Percentiles rank a stretch among this genome's conserved stretches.
These are phyloP conservation scores for Fraxinus xanthoxyloides DNA, from an alignment of 305 asterid genomes.

Conservation along the genomic window DNA sequence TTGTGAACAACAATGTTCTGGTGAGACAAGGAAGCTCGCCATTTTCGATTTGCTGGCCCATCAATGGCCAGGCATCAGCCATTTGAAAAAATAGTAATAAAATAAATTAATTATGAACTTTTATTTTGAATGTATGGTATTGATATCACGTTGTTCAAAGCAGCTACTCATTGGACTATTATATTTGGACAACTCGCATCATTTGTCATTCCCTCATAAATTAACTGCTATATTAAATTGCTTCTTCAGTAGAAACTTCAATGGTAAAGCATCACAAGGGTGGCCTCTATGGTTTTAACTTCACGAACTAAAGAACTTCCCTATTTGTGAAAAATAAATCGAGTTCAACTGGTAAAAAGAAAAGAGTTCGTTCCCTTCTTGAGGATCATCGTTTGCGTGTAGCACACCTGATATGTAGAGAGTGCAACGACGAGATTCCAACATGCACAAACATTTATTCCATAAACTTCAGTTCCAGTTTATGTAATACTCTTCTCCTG, in stretches of 20 bases:
- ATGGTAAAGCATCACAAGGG: not conserved
- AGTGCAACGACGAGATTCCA: not conserved
- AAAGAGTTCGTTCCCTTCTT: not conserved
- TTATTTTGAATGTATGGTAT: not conserved
- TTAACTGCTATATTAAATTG: not conserved
- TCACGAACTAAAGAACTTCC: not conserved
- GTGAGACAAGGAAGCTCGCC: not conserved
- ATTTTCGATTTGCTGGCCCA: not conserved
- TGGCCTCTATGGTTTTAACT: not conserved
- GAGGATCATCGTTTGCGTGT: not conserved
- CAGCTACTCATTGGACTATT: not conserved
- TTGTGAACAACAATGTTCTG: not conserved
- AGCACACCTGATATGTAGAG: not conserved
- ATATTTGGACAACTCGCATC: not conserved
- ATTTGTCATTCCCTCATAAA: not conserved
- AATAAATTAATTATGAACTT: not conserved
- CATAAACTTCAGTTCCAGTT: slow-evolving; percentile 31
- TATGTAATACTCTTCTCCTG: slow-evolving; percentile 40
- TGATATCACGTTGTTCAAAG: not conserved
- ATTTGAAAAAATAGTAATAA: not conserved
- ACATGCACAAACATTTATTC: slow-evolving; percentile 30
- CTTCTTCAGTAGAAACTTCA: not conserved
- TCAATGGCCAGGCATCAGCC: not conserved
- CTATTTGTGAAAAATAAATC: not conserved
- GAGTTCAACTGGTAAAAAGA: not conserved